Conservation (phyloP, 1,284 basidiomycete species). For the Cutaneotrichosporon curvatum region DNA sequence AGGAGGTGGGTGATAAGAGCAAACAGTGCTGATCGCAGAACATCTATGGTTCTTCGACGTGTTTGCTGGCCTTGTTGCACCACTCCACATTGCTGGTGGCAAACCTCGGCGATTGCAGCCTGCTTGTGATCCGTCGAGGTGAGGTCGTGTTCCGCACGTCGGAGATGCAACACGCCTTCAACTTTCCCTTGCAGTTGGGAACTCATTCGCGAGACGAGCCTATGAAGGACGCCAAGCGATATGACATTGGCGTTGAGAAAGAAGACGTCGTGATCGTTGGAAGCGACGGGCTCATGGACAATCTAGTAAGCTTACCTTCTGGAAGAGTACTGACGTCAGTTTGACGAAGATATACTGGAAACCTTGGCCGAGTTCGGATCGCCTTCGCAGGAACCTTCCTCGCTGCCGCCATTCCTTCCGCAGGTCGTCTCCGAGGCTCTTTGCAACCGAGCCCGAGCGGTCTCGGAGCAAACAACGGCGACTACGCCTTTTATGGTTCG, state of each 20-base stretch:
- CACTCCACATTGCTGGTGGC: constrained; percentile 79
- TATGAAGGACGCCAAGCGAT: constrained; percentile 62
- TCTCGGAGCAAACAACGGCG: constrained; percentile 50
- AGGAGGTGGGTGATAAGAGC: constrained; percentile 36
- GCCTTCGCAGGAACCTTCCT: constrained; percentile 13
- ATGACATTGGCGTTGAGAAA: constrained; percentile 66
- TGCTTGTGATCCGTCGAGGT: constrained; percentile 71
- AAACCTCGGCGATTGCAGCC: constrained; percentile 86
- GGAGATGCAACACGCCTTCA: constrained; percentile 96
- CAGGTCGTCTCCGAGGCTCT: constrained; percentile 52
- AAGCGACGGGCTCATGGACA: constrained; percentile 85
- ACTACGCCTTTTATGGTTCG: constrained; percentile 52
- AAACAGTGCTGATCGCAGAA: constrained; percentile 36
- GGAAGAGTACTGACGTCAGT: constrained; percentile 38
- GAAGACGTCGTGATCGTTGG: constrained; percentile 87
- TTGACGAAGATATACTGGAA: constrained; percentile 89
- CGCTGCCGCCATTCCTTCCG: constrained; percentile 46
- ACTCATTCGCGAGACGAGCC: constrained; percentile 66
- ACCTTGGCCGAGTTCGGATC: constrained; percentile 66
- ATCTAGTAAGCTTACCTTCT: constrained; percentile 50
- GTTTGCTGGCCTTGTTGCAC: constrained; percentile 53
- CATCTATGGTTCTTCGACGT: constrained; percentile 53
- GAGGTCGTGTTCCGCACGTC: constrained; percentile 77
- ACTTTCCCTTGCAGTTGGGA: constrained; percentile 74
- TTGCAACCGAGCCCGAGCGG: constrained; percentile 49